These are phyloP conservation scores for Gastrodia elata DNA, from an alignment of 106 monocot genomes.

Conservation along the genomic window DNA sequence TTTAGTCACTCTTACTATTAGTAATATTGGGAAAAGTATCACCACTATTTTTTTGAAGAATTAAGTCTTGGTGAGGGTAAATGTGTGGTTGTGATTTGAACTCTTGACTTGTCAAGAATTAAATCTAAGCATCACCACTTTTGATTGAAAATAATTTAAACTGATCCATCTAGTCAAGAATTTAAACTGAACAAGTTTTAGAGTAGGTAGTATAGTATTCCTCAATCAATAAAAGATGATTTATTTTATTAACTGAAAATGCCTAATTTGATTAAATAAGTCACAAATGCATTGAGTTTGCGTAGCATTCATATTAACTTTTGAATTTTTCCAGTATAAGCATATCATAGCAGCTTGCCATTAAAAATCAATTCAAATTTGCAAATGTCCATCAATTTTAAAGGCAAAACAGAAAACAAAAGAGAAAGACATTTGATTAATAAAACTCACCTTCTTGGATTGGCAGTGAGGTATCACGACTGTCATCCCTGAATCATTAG, in stretches of 20 bases:
- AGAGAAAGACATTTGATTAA: neutral
- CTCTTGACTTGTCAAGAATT: too few relatives aligned
- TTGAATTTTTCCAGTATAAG: neutral
- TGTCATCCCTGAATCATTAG: conserved; percentile 30
- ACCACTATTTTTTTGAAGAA: too few relatives aligned
- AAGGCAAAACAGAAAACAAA: neutral
- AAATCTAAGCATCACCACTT: too few relatives aligned
- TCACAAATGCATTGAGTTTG: neutral
- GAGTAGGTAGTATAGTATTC: too few relatives aligned
- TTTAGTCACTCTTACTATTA: too few relatives aligned
- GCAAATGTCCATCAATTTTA: neutral
- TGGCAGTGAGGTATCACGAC: conserved; percentile 33
- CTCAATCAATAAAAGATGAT: too few relatives aligned
- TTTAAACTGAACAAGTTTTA: too few relatives aligned
- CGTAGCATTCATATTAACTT: neutral
- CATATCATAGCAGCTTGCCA: neutral
- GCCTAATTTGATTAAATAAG: neutral
- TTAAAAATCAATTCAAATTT: neutral
- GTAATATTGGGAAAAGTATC: too few relatives aligned
- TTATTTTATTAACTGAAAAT: neutral
- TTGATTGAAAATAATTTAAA: too few relatives aligned
- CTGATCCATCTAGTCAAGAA: too few relatives aligned
- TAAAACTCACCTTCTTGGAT: conserved; percentile 16
- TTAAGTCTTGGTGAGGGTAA: too few relatives aligned
- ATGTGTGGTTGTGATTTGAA: too few relatives aligned